These are phyloP conservation scores for Albugo candida DNA, from an alignment of 352 stramenopile species.

Conservation along the genomic window DNA sequence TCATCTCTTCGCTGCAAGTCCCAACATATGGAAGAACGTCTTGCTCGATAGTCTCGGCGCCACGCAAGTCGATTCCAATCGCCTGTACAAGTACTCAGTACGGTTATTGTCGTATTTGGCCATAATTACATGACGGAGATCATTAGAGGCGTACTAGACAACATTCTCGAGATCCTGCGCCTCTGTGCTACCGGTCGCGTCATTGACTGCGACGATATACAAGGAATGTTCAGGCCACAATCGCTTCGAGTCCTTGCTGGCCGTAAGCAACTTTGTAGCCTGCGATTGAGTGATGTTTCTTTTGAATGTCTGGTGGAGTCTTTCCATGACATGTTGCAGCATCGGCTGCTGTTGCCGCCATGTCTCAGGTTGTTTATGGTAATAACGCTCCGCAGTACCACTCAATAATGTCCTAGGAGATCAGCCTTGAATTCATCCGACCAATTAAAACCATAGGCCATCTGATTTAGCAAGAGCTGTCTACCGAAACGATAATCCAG, in stretches of 20 bases:
- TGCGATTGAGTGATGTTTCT: background rate
- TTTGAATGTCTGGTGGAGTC: background rate
- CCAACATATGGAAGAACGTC: too few relatives aligned
- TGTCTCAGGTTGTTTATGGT: background rate
- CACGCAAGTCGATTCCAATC: too few relatives aligned
- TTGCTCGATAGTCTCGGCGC: too few relatives aligned
- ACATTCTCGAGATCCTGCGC: conserved; percentile 7
- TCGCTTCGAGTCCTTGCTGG: background rate
- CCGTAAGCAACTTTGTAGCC: background rate
- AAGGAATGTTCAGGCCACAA: background rate
- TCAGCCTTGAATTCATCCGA: background rate
- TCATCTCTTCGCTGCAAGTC: too few relatives aligned
- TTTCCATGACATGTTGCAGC: background rate
- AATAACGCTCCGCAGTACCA: background rate
- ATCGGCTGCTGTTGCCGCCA: background rate
- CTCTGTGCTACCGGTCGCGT: background rate
- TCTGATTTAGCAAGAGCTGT: background rate
- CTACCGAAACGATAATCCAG: background rate
- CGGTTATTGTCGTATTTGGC: background rate
- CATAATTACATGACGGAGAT: conserved; percentile 4
- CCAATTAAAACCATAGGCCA: background rate
- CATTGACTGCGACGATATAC: background rate
- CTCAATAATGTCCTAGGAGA: too few relatives aligned
- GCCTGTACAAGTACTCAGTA: background rate
- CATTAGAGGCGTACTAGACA: conserved; percentile 5